phyloP scores from a whole-genome alignment of 768 basidiomycete genomes.

The Cystobasidium tubakii region DNA sequence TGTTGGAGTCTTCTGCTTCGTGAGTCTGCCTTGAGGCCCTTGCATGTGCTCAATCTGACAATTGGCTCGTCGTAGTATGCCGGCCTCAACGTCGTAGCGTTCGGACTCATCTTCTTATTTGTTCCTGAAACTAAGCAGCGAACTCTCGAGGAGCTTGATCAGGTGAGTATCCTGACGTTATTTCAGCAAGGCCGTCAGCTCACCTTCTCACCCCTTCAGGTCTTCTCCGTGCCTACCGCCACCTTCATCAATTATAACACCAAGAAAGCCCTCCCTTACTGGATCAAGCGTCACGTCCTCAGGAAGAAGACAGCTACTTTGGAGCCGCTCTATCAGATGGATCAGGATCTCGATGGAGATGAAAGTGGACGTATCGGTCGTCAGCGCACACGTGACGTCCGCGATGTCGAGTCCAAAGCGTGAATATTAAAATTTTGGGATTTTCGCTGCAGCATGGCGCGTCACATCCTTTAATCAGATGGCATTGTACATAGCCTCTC shows the following conservation, averaged over 20 bases:
- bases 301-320: conserved; percentile 7
- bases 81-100: conserved; percentile 45
- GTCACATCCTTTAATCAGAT: too few relatives aligned
- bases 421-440: background rate
- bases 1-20: conserved; percentile 42
- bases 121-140: conserved; percentile 45
- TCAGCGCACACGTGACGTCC: background rate
- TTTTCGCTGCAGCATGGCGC: too few relatives aligned
- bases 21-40: background rate
- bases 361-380: background rate
- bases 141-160: conserved; percentile 43
- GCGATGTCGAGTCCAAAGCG: background rate
- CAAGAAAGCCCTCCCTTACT: conserved; percentile 39
- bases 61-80: conserved; percentile 41
- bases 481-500: too few relatives aligned
- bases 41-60: too few relatives aligned
- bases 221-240: conserved; percentile 46
- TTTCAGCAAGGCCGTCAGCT: background rate
- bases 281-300: conserved; percentile 25
- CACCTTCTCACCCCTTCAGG: conserved; percentile 44
- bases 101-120: conserved; percentile 40
- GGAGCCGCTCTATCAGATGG: conserved; percentile 18
- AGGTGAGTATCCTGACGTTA: background rate
- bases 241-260: conserved; percentile 43
- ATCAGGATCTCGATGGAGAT: background rate